These are phyloP conservation scores for Phoenix roebelenii DNA, from an alignment of 176 grass and related monocot genomes.

Conservation along the genomic window DNA sequence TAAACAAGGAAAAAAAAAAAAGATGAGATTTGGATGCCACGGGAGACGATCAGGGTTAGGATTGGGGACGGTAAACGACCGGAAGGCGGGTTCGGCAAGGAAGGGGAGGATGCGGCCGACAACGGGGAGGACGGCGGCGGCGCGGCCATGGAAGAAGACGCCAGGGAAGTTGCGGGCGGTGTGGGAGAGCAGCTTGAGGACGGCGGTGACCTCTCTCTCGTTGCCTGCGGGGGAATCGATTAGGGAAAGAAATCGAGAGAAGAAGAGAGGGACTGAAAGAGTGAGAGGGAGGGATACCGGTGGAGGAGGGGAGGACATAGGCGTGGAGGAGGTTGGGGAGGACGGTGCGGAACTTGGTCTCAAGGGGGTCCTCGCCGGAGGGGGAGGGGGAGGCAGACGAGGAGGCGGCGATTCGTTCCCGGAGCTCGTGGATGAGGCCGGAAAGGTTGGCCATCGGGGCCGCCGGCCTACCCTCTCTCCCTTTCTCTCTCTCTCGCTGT, in stretches of 20 bases:
- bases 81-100: conserved; percentile 60
- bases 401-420: conserved; percentile 47
- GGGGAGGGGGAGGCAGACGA: conserved; percentile 19
- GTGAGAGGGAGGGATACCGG: conserved; percentile 17
- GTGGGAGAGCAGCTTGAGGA: conserved; percentile 65
- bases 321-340: conserved; percentile 77
- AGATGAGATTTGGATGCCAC: not conserved
- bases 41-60: conserved; percentile 4
- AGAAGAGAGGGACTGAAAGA: too few species aligned
- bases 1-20: not conserved
- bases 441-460: conserved; percentile 40
- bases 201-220: conserved; percentile 56
- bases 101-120: conserved; percentile 75
- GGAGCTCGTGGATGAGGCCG: conserved; percentile 60
- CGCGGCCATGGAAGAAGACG: conserved; percentile 70
- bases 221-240: conserved; percentile 29
- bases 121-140: conserved; percentile 60
- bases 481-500: too few species aligned
- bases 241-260: not conserved
- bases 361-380: conserved; percentile 38
- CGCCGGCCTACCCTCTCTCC: not conserved
- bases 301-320: conserved; percentile 50
- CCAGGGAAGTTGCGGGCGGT: conserved; percentile 69
- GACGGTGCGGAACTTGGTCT: conserved; percentile 64
- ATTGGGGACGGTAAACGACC: conserved; percentile 12